phyloP scores from a whole-genome alignment of 106 monocot species.

The Platanthera guangdongensis region DNA sequence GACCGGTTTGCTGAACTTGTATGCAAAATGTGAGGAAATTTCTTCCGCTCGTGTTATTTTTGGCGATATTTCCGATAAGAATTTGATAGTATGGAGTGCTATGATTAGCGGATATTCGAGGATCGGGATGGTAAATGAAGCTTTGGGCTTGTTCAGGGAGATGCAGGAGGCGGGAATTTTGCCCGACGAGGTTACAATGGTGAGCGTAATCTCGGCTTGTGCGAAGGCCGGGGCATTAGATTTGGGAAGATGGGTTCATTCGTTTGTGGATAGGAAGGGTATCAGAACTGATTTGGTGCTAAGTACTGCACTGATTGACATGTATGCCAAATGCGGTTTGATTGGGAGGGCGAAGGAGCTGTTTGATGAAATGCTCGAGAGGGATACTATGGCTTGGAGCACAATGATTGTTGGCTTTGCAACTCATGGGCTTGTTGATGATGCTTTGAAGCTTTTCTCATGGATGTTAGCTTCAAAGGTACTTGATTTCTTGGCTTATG shows the following conservation, averaged over 20 bases:
- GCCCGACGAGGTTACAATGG: conserved; percentile 95
- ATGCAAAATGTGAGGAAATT: conserved; percentile 76
- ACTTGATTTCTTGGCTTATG: neutral
- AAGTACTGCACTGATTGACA: conserved; percentile 67
- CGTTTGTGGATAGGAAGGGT: conserved; percentile 56
- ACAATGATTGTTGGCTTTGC: conserved; percentile 79
- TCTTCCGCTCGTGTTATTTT: conserved; percentile 44
- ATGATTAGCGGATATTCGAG: conserved; percentile 90
- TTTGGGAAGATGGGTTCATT: conserved; percentile 80
- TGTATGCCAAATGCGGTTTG: conserved; percentile 78
- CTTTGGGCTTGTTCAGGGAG: conserved; percentile 60
- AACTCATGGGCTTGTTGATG: conserved; percentile 69
- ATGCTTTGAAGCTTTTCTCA: conserved; percentile 61
- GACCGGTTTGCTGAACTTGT: conserved; percentile 56
- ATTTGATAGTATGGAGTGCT: conserved; percentile 78
- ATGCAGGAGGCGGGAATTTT: conserved; percentile 56
- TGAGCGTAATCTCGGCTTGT: conserved; percentile 86
- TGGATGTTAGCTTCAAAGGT: conserved; percentile 65
- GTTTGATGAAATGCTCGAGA: conserved; percentile 52
- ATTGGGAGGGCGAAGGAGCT: conserved; percentile 56
- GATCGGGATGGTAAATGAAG: conserved; percentile 70
- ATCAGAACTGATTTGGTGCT: conserved; percentile 72
- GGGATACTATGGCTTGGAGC: conserved; percentile 77
- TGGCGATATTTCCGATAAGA: conserved; percentile 58
- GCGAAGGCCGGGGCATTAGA: conserved; percentile 78